Conservation (phyloP, 2,329 filamentous ascomycete species). For the Scedosporium aurantiacum region DNA sequence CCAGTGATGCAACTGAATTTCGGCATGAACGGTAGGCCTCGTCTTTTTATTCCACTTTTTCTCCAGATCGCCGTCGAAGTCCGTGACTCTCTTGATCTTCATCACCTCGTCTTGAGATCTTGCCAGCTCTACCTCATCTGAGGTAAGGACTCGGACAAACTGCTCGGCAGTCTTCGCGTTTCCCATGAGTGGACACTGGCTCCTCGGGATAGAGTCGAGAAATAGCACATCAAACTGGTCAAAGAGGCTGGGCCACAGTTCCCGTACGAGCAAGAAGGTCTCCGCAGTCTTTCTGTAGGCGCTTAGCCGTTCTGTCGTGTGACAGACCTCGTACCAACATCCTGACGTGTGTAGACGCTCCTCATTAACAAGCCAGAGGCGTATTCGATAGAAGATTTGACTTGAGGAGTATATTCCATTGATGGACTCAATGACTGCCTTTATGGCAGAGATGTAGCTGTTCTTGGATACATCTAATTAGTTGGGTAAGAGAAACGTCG, state of each 20-base stretch:
- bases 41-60: conserved; percentile 11
- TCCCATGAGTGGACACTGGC: conserved; percentile 10
- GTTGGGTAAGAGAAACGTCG: not conserved
- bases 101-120: conserved; percentile 9
- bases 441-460: not conserved
- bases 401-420: not conserved
- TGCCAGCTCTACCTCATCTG: not conserved
- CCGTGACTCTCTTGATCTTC: conserved; percentile 13
- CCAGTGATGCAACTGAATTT: conserved; percentile 20
- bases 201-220: conserved; percentile 14
- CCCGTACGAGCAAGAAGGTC: conserved; percentile 12
- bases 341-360: conserved; percentile 8
- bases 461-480: not conserved
- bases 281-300: conserved; percentile 13
- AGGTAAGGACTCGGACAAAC: conserved; percentile 15
- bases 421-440: not conserved
- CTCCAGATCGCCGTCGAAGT: conserved; percentile 16
- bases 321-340: conserved; percentile 20
- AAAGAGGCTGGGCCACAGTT: conserved; percentile 20
- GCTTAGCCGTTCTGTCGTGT: conserved; percentile 15
- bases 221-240: conserved; percentile 16
- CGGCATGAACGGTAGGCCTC: conserved; percentile 23
- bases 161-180: conserved; percentile 11
- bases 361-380: conserved; percentile 13
- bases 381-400: conserved; percentile 9